Evolutionary conservation across 495 filamentous ascomycete genomes (phyloP).

Genomic region (Durotheca rogersii): DNA sequence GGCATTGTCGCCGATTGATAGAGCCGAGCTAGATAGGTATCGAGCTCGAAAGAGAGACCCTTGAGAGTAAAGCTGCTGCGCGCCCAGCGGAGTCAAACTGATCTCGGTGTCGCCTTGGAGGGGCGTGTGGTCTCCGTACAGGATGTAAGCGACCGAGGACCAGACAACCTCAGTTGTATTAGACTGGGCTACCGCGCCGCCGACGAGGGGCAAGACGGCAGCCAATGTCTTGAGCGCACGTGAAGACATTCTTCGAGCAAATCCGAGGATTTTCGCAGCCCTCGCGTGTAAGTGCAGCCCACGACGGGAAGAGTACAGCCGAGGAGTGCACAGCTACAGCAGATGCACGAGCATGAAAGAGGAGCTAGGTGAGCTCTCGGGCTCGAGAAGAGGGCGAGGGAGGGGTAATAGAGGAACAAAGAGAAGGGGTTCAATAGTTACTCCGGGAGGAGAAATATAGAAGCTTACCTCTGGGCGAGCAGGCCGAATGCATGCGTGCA

Average conservation of each 20-base stretch:
- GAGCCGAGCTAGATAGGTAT: slow-evolving; percentile 34
- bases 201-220: slow-evolving; percentile 5
- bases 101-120: slow-evolving; percentile 11
- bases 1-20: slow-evolving; percentile 22
- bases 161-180: slow-evolving; percentile 44
- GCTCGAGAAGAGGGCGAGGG: slow-evolving; percentile 19
- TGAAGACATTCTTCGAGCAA: slow-evolving; percentile 15
- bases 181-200: slow-evolving; percentile 27
- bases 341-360: slow-evolving; percentile 3
- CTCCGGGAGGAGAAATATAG: no score
- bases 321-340: neutral
- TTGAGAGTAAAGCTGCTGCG: slow-evolving; percentile 42
- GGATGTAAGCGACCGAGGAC: slow-evolving; percentile 45
- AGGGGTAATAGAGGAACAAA: slow-evolving; percentile 27
- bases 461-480: slow-evolving; percentile 15
- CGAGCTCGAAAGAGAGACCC: slow-evolving; percentile 40
- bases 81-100: slow-evolving; percentile 44
- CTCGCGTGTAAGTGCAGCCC: slow-evolving; percentile 3
- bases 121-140: slow-evolving; percentile 47
- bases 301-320: neutral
- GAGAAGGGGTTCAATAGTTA: slow-evolving; percentile 4
- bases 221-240: slow-evolving; percentile 11
- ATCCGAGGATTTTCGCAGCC: neutral
- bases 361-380: slow-evolving; percentile 7
- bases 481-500: neutral